phyloP scores from a whole-genome alignment of 805 yeast genomes.

The Ogataea philodendri region DNA sequence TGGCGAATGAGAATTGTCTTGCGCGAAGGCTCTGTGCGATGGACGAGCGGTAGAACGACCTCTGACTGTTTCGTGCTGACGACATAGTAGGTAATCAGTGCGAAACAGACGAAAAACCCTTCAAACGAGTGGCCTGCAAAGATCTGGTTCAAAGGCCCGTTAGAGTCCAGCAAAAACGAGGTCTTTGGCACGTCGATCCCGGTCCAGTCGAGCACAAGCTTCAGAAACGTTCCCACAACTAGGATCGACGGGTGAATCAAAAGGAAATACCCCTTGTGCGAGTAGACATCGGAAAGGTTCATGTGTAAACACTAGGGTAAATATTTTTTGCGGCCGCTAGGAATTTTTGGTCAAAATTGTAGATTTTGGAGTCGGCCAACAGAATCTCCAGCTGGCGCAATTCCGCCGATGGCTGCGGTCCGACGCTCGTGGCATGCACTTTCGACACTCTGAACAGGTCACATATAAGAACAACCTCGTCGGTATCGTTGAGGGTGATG shows the following conservation, averaged over 20 bases:
- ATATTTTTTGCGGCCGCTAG: conserved; percentile 11
- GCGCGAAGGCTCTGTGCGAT: not conserved
- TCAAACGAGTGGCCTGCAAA: conserved; percentile 35
- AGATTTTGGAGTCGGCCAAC: conserved; percentile 18
- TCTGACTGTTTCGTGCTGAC: conserved; percentile 6
- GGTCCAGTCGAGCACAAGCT: conserved; percentile 2
- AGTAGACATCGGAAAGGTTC: conserved; percentile 1
- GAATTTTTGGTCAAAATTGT: conserved; percentile 19
- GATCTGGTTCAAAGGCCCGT: conserved; percentile 26
- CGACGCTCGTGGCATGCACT: conserved; percentile 17
- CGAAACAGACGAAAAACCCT: conserved; percentile 17
- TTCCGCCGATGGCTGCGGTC: not conserved
- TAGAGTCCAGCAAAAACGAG: conserved; percentile 22
- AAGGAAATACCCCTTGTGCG: conserved; percentile 4
- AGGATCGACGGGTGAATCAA: conserved; percentile 18
- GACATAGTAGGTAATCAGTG: conserved; percentile 12
- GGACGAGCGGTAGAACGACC: conserved; percentile 6
- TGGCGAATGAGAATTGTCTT: conserved; percentile 12
- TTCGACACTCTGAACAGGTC: conserved; percentile 21
- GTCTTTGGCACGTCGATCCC: conserved; percentile 7
- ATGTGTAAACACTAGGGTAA: not conserved
- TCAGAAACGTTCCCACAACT: conserved; percentile 12
- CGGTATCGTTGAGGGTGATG: conserved; percentile 17
- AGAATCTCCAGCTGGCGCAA: conserved; percentile 18
- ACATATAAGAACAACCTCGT: conserved; percentile 26